These are phyloP conservation scores for Pyricularia pennisetigena DNA, from an alignment of 2,329 filamentous ascomycete species.

Conservation along the genomic window DNA sequence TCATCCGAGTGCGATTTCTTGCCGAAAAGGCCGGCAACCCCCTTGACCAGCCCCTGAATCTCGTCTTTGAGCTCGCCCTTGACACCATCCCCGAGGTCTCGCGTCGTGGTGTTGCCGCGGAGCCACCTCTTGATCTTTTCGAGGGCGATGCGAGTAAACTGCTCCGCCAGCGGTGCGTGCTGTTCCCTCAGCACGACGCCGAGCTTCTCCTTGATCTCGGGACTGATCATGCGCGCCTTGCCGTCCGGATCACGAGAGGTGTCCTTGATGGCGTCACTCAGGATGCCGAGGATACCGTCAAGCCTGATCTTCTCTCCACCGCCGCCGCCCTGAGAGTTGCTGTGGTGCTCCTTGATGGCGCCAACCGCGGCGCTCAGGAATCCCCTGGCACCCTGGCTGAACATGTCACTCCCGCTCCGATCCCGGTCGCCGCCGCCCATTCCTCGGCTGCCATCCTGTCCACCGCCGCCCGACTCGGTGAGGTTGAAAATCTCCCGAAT, in stretches of 20 bases:
- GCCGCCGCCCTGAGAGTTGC: conserved; percentile 15
- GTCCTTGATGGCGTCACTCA: conserved; percentile 33
- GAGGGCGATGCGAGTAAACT: conserved; percentile 34
- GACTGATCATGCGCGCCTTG: conserved; percentile 32
- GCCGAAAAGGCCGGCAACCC: conserved; percentile 29
- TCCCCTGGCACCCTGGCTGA: conserved; percentile 20
- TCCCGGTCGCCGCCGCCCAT: conserved; percentile 15
- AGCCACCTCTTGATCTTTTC: conserved; percentile 36
- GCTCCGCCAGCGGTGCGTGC: conserved; percentile 32
- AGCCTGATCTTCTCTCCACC: conserved; percentile 25
- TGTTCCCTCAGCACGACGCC: conserved; percentile 28
- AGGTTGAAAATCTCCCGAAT: conserved; percentile 32
- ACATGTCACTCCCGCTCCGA: conserved; percentile 9
- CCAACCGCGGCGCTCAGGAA: conserved; percentile 31
- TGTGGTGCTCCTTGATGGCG: conserved; percentile 26
- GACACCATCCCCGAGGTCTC: conserved; percentile 31
- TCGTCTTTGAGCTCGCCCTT: conserved; percentile 33
- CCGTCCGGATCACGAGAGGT: conserved; percentile 34
- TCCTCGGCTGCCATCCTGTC: conserved; percentile 14
- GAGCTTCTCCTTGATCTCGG: conserved; percentile 35
- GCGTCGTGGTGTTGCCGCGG: conserved; percentile 28
- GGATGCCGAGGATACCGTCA: conserved; percentile 29
- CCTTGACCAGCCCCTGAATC: conserved; percentile 33
- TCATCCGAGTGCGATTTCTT: conserved; percentile 24
- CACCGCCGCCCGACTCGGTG: conserved; percentile 21